Evolutionary conservation across 352 stramenopile species (phyloP), one percentile per base, ranked within the genome.

Genomic region (Phytophthora crassamura): DNA sequence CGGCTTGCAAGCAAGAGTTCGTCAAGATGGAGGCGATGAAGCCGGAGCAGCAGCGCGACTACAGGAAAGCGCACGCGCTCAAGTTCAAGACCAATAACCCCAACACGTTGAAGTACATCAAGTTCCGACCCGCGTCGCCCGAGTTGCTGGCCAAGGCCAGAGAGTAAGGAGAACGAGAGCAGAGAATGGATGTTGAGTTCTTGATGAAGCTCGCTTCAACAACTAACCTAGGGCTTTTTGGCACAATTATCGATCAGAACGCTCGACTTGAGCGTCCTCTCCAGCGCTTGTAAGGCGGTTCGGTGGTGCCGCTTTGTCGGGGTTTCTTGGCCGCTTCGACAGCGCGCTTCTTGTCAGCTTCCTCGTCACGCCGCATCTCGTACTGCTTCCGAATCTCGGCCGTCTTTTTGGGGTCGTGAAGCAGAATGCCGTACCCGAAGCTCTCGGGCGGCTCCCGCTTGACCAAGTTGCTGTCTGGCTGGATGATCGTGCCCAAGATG

Each of bases 401-500:
- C 3, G 84, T 93, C 48, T 90, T 90, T 51, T 83, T 73, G 11
- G 84, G 81, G 49, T 93, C 83, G 55, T 93, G 82, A 39, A 86
- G 69, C 36, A 91, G 51, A 30, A 94, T 77, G 5, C 89, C 80
- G 62, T 85, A 94, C 22, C 86, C 86, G 53, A 94, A 90, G 25
- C 36, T 69, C 25, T 69, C 42, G 2, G 86, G 86, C 20, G 77
- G 78, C 9, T 73, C 65, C 52, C 86, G 78, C 14, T 87, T 79
- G 16, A 84, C n/a, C 40, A 94, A 67, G 18, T 90, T 75, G 51
- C 71, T 83, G 62, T 93, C 84, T 35, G 81, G 61, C 20, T 85
- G 82, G 50, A 94, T 91, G 48, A 93, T 90, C 9, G 80, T 82
- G 18, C 80, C 86, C 16, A 94, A 65, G 41, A 94, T 93, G 59